Percentiles rank a stretch among this genome's conserved stretches.
phyloP scores from a whole-genome alignment of 2,329 filamentous ascomycete genomes.

The Ceratocystis ficicola region DNA sequence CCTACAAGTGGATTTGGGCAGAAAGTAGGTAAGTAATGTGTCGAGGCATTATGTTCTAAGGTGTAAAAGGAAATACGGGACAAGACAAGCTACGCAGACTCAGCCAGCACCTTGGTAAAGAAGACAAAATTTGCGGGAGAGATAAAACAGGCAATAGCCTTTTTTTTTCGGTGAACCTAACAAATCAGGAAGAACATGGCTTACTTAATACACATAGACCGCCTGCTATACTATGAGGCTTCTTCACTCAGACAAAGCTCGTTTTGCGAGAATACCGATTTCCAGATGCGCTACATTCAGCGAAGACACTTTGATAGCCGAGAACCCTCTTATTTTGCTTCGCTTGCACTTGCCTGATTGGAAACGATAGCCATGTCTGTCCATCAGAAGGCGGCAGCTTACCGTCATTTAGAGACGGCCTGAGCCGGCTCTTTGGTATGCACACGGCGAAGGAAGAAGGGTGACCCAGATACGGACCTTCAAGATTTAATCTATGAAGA shows the following conservation, averaged over 20 bases:
- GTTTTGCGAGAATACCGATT: neutral
- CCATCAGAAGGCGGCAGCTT: neutral
- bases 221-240: neutral
- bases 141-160: neutral
- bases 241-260: neutral
- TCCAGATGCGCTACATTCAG: slow-evolving; percentile 10
- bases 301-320: slow-evolving; percentile 9
- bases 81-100: too few species aligned
- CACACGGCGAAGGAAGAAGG: too few species aligned
- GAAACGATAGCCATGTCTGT: slow-evolving; percentile 13
- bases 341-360: neutral
- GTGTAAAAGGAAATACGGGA: too few species aligned
- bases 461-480: too few species aligned
- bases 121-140: neutral
- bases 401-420: too few species aligned
- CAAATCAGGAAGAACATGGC: neutral
- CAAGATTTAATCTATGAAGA: too few species aligned
- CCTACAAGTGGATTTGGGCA: too few species aligned
- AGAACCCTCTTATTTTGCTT: neutral
- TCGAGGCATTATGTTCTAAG: too few species aligned
- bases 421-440: too few species aligned
- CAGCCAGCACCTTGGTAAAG: neutral
- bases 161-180: too few species aligned
- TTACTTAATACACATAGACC: neutral
- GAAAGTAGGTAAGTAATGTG: too few species aligned